Evolutionary conservation across 768 basidiomycete species (phyloP), one percentile per base, ranked within the genome.

Genomic region (Filobasidium wieringae): DNA sequence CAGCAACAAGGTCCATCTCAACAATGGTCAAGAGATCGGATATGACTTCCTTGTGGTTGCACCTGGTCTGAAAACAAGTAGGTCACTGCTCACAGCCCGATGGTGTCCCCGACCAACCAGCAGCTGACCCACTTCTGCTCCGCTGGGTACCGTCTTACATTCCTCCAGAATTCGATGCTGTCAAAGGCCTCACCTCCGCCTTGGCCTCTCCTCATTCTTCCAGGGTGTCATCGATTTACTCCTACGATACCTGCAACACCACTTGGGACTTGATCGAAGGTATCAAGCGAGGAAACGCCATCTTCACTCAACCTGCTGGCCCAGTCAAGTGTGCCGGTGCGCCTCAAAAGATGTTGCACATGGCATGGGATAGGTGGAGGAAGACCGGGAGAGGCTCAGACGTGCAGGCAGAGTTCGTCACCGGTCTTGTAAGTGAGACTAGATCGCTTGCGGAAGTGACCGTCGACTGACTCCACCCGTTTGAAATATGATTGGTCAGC

Each of bases 241-340:
- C 86, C 0, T 88, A 88, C 72, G 81, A 86, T 54, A 85, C 87
- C 5, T 87, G 85, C 67, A 89, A 95, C 75, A 91, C 89, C 74
- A 81, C 82, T 15, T 93, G 88, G 88, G 74, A 78, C 39, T 84
- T 90, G 65, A 84, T 96, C 43, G 82, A 88, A 58, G 78, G 78
- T 12, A 79, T 90, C 57, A 80, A 84, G 33, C 76, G 78, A 1
- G 91, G 92, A 12, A 82, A 84, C 53, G 91, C 91, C 4, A 80
- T 97, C 64, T 99, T 97, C 76, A 96, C 92, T 0, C 93, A 97
- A 67, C 93, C 92, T 33, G 81, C 85, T 14, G 90, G 92, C 15
- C 76, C 88, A 26, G 81, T 99, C 69, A 99, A 99, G 74, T 97
- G 92, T 71, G 86, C 91, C 8, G 77, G 76, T 29, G 64, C 67